Conservation (phyloP, 176 grass and related monocot genomes). For the Hyparrhenia diplandra region DNA sequence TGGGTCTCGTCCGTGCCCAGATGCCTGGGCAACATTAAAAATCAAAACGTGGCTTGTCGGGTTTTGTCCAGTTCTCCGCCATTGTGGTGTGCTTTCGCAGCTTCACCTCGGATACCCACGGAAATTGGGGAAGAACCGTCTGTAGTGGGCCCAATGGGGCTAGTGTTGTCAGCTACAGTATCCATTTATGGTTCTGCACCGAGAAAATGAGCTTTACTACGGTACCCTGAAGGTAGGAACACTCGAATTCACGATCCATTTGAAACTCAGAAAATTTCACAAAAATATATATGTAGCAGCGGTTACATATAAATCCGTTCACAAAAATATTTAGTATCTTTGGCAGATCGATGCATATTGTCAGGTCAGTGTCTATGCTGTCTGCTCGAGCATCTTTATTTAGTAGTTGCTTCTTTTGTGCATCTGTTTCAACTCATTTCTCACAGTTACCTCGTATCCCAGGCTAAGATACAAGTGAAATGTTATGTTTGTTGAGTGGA, state of each 20-base stretch:
- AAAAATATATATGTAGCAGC: too few species aligned
- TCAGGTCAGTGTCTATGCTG: too few species aligned
- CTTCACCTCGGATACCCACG: conserved; percentile 34
- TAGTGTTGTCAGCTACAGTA: not conserved
- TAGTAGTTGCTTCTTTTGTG: too few species aligned
- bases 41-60: conserved; percentile 30
- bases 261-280: too few species aligned
- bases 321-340: too few species aligned
- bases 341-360: too few species aligned
- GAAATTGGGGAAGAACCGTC: not conserved
- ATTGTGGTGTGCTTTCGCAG: not conserved
- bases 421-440: not conserved
- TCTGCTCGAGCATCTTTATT: too few species aligned
- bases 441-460: not conserved
- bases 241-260: not conserved
- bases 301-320: too few species aligned
- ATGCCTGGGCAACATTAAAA: conserved; percentile 25
- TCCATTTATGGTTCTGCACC: not conserved
- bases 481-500: not conserved
- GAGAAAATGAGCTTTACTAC: not conserved
- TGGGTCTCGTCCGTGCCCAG: not conserved
- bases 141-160: not conserved
- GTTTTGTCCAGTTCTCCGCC: not conserved
- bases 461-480: not conserved
- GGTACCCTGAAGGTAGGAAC: not conserved